A percentile compares a stretch with the other conserved stretches of the same genome.
These are phyloP conservation scores for Haematococcus sp. DNA, from an alignment of 139 green algal species.

Conservation along the genomic window DNA sequence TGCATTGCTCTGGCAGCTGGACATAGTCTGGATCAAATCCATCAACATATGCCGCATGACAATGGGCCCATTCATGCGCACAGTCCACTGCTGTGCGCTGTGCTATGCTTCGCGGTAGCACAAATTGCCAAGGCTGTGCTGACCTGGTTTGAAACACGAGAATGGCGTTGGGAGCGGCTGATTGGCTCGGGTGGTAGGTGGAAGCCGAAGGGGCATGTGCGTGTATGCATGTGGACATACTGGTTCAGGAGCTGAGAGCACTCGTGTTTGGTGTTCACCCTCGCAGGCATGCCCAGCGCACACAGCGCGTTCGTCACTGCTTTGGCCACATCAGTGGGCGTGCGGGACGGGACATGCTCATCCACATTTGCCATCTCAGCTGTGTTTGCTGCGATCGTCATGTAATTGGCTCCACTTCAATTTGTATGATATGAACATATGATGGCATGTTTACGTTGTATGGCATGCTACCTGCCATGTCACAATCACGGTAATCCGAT, in stretches of 20 bases:
- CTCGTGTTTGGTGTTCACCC: too few relatives aligned
- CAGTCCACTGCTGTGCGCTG: constrained; percentile 4
- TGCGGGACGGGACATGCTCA: constrained; percentile 54
- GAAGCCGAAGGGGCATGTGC: neutral
- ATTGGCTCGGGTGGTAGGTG: constrained; percentile 1
- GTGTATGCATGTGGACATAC: neutral
- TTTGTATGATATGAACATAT: too few relatives aligned
- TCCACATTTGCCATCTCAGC: constrained; percentile 69
- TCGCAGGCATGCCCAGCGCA: constrained; percentile 70
- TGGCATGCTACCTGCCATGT: too few relatives aligned
- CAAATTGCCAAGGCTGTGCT: constrained; percentile 16
- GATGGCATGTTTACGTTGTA: too few relatives aligned
- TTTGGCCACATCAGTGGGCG: constrained; percentile 65
- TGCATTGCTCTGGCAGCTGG: too few relatives aligned
- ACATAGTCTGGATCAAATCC: too few relatives aligned
- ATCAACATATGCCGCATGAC: too few relatives aligned
- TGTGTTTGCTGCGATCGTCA: constrained; percentile 69
- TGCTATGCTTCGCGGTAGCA: constrained; percentile 11
- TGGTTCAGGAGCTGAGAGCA: too few relatives aligned
- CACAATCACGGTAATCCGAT: too few relatives aligned
- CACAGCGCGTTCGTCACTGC: constrained; percentile 73
- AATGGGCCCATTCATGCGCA: neutral
- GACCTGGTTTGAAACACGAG: constrained; percentile 1
- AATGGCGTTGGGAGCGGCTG: constrained; percentile 4
- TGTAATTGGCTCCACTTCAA: constrained; percentile 19